Base-by-base conservation (phyloP, 176 grass and related monocot genomes). In the Thalia dealbata region DNA sequence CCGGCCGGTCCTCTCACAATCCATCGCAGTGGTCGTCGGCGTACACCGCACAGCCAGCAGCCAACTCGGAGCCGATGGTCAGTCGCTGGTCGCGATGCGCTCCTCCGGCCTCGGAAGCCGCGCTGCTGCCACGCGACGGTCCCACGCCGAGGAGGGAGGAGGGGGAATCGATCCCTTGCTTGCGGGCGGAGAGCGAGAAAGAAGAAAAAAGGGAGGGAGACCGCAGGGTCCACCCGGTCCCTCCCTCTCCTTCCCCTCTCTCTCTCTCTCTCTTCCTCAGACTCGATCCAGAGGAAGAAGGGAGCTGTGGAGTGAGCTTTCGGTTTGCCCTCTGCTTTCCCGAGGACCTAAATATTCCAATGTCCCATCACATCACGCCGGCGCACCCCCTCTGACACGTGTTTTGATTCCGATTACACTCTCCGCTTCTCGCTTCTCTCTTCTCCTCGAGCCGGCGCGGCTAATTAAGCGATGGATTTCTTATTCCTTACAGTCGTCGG, bases 101-200 rank as follows among this genome's bases (percentile, higher is more conserved):
- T 19, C 7, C n/a, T n/a, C 5, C 21, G 1, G 15, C 54, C 11
- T 48, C 45, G 45, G 4, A 48, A 2, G 45, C 4, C 32, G 4
- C 32, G 32, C 32, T 38, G 32, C 54, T 58, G 21, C 19, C 54
- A n/a, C 1, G 15, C 21, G 18, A 58, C 7, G 54, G 52, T 3
- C 54, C 54, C 21, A 38, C 32, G 32, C 32, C 32, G 13, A 12
- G 7, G 12, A 11, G 79, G 52, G 83, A 86, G n/a, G 66, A 66
- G 48, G 15, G 67, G 59, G 83, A 86, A 91, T 73, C 76, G 71
- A 96, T 91, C 81, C 92, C 68, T 96, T 96, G 92, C 92, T 88
- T 96, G 88, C 35, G 78, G 77, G 7, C 3, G 81, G 91, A 56
- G 46, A 64, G 65, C 29, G 72, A 67, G 42, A 67, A 45, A 60